Percentiles rank a stretch among this genome's conserved stretches.
phyloP scores from a whole-genome alignment of 371 early-diverging fungal species.

The Apophysomyces ossiformis region DNA sequence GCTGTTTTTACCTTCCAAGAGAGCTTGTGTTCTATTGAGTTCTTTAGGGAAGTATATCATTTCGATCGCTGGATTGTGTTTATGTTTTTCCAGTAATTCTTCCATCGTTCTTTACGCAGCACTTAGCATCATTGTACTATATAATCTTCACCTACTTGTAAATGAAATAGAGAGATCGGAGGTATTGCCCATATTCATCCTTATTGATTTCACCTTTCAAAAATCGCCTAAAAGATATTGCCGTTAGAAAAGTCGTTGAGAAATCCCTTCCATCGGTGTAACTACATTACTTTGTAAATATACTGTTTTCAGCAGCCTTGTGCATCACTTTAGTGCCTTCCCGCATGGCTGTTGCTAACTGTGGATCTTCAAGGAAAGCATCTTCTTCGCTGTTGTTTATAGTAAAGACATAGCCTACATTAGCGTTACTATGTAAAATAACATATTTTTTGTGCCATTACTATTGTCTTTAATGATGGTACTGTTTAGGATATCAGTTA shows the following conservation, averaged over 20 bases:
- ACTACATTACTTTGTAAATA: constrained; percentile 54
- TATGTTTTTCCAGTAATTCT: constrained; percentile 52
- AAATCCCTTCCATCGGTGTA: too few relatives aligned
- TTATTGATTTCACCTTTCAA: constrained; percentile 50
- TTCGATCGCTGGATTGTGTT: constrained; percentile 51
- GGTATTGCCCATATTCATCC: constrained; percentile 54
- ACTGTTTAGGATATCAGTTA: not conserved
- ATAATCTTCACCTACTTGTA: constrained; percentile 41
- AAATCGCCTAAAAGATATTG: constrained; percentile 36
- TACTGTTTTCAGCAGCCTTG: constrained; percentile 61
- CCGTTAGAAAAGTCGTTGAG: not conserved
- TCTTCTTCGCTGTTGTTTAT: not conserved
- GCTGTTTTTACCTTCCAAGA: constrained; percentile 38
- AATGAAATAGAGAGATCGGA: constrained; percentile 50
- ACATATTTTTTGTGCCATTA: not conserved
- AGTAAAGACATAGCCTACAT: not conserved
- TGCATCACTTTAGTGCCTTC: constrained; percentile 67
- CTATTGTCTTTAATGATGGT: not conserved
- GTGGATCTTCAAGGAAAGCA: constrained; percentile 43
- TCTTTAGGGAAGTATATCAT: constrained; percentile 62
- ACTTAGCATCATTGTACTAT: not conserved
- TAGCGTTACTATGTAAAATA: not conserved
- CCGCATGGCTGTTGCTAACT: constrained; percentile 53
- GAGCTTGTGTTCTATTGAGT: constrained; percentile 46
- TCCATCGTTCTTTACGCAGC: constrained; percentile 51